Evolutionary conservation across 306 rosid genomes (phyloP), one percentile per base, ranked within the genome.

Genomic region (Sechiopsis laciniata): DNA sequence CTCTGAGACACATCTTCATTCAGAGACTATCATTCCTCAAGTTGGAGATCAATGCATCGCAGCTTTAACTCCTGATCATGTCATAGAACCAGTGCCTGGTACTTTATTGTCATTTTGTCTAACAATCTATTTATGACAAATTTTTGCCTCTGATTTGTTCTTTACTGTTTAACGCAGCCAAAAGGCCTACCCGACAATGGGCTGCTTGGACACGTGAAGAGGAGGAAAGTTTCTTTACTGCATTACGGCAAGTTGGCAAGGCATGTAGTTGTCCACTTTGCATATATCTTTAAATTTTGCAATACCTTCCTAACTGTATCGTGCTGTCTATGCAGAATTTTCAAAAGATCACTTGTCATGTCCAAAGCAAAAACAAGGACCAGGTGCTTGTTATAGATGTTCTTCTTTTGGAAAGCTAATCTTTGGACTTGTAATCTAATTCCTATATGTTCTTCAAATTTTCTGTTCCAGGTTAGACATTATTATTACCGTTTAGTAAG

Each of bases 121-220:
- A 10, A 50, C 45, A 15, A 50, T 69, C 13, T 48, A 13, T 0
- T 2, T 9, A 15, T 68, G 35, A 14, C n/a, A 15, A 48, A 1
- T 21, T 13, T 68, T 17, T 84, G 82, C 65, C 70, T 59, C 57
- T 8, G 63, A 63, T 71, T 70, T 7, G 40, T 77, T 16, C 66
- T 71, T 77, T 72, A 61, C 71, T 56, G 32, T 19, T 73, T 42
- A 29, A 50, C 77, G 87, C 82, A 84, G 91, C 82, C 15, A 94
- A 89, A 80, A 94, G 84, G 83, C 94, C 96, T 60, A 90, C 98
- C 3, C 80, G 98, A 59, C 97, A 94, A 78, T 94, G 98, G 98
- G 98, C 98, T 86, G 98, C 98, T 71, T 94, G 98, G 98, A 94
- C 98, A 54, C 98, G 93, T 59, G 87, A 90, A 86, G 98, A 94